Base-by-base conservation (phyloP, 163 green algal species). In the Volvox carteri region DNA sequence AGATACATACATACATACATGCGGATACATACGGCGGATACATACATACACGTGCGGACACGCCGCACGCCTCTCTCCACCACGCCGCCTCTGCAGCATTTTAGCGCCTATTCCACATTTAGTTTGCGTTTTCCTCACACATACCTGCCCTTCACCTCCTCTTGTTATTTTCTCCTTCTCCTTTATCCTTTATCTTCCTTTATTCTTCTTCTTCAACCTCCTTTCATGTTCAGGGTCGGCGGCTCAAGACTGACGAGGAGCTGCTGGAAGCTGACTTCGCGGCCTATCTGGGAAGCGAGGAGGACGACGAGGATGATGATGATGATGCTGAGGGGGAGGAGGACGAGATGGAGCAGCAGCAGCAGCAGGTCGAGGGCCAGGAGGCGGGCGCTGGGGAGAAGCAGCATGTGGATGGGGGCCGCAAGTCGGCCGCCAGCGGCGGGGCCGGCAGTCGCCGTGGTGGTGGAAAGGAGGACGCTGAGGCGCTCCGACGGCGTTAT, bases 201-300 rank as follows among this genome's bases (percentile, higher is more conserved):
- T 23, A 11, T 14, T 58, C 48, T 14, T 58, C 48, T 14, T 58
- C 48, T 58, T 58, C 48, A 11, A 11, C 14, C 48, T 14, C 48
- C 48, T 58, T 14, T 14, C 12, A 58, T 14, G 11, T 56, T 12
- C 75, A 89, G 84, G 84, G 84, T 41, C 70, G 84, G 16, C 84
- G 84, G 12, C 72, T 89, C 56, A 83, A 98, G 65, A 96, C 85
- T 1, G 95, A 96, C 37, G 96, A 98, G 23, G 93, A 98, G 65
- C 86, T 99, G 25, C 94, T 96, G 84, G 95, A 98, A 23, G 96
- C 96, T 28, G 97, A 99, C 90, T 97, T 98, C 93, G 88, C 91
- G 18, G 97, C 97, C 8, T 99, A 99, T 90, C 92, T 99, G 33
- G 97, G 95, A 4, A 96, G 91, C 4, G 85, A 88, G 0, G 89